phyloP scores from a whole-genome alignment of 73 alveolate genomes.

The Paramecium biaurelia region DNA sequence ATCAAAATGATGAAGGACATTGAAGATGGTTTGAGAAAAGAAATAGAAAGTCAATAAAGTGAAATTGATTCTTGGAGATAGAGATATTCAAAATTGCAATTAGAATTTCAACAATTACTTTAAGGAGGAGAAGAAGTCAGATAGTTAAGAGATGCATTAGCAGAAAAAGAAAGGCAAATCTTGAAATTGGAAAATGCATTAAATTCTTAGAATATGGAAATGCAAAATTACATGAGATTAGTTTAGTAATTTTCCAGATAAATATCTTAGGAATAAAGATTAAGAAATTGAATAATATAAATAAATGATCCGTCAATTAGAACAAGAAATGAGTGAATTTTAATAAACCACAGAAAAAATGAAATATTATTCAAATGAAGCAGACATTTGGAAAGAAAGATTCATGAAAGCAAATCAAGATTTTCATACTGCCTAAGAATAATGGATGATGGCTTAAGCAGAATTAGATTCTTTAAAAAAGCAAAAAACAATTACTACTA shows the following conservation, averaged over 20 bases:
- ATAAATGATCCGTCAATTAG: background rate
- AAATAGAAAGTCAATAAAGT: background rate
- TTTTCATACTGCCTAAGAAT: background rate
- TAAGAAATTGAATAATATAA: background rate
- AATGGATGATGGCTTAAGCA: conserved; percentile 35
- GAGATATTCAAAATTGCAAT: conserved; percentile 5
- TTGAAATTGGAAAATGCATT: conserved; percentile 19
- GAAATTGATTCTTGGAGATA: conserved; percentile 45
- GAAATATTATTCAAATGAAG: background rate
- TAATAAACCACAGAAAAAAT: background rate
- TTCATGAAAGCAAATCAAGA: conserved; percentile 32
- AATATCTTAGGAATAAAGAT: background rate
- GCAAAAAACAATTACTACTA: background rate
- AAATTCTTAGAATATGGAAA: background rate
- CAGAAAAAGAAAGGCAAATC: conserved; percentile 30
- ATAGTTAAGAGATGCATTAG: conserved; percentile 8
- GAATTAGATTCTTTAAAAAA: conserved; percentile 35
- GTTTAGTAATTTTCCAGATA: background rate
- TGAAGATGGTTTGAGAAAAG: background rate
- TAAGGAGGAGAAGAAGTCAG: conserved; percentile 34
- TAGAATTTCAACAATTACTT: background rate
- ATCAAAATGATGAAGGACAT: background rate
- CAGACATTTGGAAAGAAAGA: conserved; percentile 43
- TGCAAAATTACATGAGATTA: background rate
- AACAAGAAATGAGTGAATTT: background rate